phyloP scores from a whole-genome alignment of 2,329 filamentous ascomycete species.

The Mycosphaerelloides madeirae region DNA sequence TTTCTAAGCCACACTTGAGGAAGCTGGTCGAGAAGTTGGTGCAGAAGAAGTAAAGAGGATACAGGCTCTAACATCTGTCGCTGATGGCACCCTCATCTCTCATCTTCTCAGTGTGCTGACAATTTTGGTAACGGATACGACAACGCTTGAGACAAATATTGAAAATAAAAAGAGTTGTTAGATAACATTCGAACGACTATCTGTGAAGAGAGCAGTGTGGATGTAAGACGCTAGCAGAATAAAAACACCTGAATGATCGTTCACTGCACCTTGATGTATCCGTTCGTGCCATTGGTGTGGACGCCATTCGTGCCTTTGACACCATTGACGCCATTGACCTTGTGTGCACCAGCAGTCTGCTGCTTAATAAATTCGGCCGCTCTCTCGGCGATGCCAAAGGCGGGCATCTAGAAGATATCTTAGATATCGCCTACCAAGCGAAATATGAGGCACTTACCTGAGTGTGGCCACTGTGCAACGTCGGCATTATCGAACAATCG shows the following conservation, averaged over 20 bases:
- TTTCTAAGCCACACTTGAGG: constrained; percentile 6
- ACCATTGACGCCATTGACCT: background rate
- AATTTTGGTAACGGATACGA: too few relatives aligned
- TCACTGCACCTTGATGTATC: background rate
- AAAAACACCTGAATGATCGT: background rate
- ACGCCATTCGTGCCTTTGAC: background rate
- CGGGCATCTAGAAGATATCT: constrained; percentile 48
- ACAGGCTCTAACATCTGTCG: too few relatives aligned
- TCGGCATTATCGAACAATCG: constrained; percentile 51
- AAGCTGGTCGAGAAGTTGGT: constrained; percentile 4
- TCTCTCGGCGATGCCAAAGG: constrained; percentile 54
- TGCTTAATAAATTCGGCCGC: constrained; percentile 21
- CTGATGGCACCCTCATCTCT: too few relatives aligned
- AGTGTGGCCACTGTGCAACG: constrained; percentile 45
- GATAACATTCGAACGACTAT: background rate
- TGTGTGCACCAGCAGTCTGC: background rate
- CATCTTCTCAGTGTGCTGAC: too few relatives aligned
- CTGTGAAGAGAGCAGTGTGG: background rate
- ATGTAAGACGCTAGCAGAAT: background rate
- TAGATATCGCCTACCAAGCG: too few relatives aligned
- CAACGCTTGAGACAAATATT: background rate
- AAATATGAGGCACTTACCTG: constrained; percentile 15
- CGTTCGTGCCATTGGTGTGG: background rate
- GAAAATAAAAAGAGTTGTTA: background rate
- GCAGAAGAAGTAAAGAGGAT: background rate